phyloP scores from a whole-genome alignment of 1,284 basidiomycete genomes.

The Puccinia novopanici region DNA sequence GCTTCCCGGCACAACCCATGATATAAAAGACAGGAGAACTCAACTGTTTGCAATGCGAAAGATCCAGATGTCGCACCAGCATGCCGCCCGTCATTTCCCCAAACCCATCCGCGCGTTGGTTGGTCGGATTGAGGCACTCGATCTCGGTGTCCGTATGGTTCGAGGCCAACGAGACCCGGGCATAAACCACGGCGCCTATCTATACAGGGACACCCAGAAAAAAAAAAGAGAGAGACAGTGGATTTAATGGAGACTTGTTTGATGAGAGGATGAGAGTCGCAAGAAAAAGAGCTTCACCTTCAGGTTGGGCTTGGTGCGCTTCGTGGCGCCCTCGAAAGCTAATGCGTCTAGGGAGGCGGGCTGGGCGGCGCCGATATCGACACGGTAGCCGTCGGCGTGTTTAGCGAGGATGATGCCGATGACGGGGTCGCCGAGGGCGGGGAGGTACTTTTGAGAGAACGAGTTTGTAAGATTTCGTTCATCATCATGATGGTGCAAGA shows the following conservation, averaged over 20 bases:
- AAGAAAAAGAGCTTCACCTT: constrained; percentile 64
- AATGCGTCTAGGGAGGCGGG: constrained; percentile 73
- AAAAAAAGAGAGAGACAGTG: background rate
- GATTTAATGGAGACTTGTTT: background rate
- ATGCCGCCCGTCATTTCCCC: constrained; percentile 80
- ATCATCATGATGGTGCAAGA: background rate
- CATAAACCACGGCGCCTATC: constrained; percentile 79
- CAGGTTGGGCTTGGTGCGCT: constrained; percentile 77
- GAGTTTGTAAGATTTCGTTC: background rate
- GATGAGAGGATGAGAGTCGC: background rate
- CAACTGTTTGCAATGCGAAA: constrained; percentile 75
- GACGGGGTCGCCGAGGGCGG: constrained; percentile 76
- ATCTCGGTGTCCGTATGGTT: constrained; percentile 87
- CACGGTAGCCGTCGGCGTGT: constrained; percentile 75
- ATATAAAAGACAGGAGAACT: constrained; percentile 57
- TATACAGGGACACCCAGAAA: constrained; percentile 57
- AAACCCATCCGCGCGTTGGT: constrained; percentile 76
- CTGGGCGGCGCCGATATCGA: constrained; percentile 79
- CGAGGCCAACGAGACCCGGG: constrained; percentile 77
- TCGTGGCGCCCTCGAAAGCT: constrained; percentile 82
- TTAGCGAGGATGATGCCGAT: constrained; percentile 72
- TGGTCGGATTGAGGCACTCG: constrained; percentile 82
- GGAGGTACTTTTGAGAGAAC: constrained; percentile 68
- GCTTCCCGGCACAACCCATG: background rate
- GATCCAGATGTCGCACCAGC: constrained; percentile 63